Evolutionary conservation across 371 early-diverging fungal genomes (phyloP), one percentile per base, ranked within the genome.

Genomic region (Syncephalastrum racemosum): DNA sequence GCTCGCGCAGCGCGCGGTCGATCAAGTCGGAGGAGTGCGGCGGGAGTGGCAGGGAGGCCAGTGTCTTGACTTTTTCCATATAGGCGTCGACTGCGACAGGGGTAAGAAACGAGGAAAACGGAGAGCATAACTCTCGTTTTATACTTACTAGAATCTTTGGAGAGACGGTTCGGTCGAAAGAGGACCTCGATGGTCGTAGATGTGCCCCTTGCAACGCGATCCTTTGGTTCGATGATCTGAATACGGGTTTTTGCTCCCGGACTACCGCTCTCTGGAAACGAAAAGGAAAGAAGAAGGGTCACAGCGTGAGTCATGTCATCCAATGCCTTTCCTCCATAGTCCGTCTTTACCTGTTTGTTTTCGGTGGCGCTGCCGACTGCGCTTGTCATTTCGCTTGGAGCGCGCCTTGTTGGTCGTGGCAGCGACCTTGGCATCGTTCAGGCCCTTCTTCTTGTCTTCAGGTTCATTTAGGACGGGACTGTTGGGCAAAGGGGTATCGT

Each of bases 1-100:
- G 69, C 23, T 79, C 79, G 24, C 73, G 50, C 20, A 92, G 63
- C 3, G 86, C 89, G 10, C 79, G 66, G 50, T 90, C 90, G 60
- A 85, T 74, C 23, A 84, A 59, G 63, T 90, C 84, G n/a, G 75
- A 66, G 8, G 76, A 79, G 54, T 79, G 63, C 0, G 67, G 39
- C 12, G 75, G 62, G 10, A 83, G 50, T 0, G 85, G 79, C 3
- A 81, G 53, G 15, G 65, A 56, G 0, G 67, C 46, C 4, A 81
- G 48, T 4, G 62, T 57, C 31, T 75, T 71, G 19, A 83, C 77
- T 15, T 60, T 25, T 3, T 67, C 55, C 62, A 86, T 75, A 53
- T 85, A 88, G 8, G 46, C 46, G 22, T 80, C 69, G 24, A 84
- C 82, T 82, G 53, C 10, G 3, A 13, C 27, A 59, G 46, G 36